Base-by-base conservation (phyloP, 2,329 filamentous ascomycete species). In the Diaporthe humulicola region DNA sequence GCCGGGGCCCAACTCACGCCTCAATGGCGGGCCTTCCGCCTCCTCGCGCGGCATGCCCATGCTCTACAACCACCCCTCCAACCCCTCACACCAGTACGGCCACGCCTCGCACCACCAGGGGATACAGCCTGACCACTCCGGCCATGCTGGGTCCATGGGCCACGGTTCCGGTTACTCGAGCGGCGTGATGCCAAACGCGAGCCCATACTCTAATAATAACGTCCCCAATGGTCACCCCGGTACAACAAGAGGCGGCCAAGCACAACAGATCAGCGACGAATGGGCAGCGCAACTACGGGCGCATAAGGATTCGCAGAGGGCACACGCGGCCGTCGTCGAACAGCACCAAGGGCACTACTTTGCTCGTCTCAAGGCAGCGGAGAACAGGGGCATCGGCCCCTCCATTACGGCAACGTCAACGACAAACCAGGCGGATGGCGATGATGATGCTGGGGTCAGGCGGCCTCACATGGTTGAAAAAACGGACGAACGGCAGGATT, bases 241-340 rank as follows among this genome's bases (percentile, higher is more conserved):
- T 22, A 85, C 85, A 66, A 83, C 87, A 25, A 85, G 90, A 67
- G 86, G 84, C 42, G 86, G 85, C 4, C 90, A 90, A 77, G 83
- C 84, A 36, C 89, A 89, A 73, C 88, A 86, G 73, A 83, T 88
- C 58, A 91, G 85, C 77, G 91, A 93, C 79, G 94, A 98, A 83
- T 98, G 96, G 96, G 92, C 93, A 77, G 93, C 97, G 81, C 97
- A 99, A 85, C 85, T 98, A 77, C 92, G 94, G 76, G 86, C 96
- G 80, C 93, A 93, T 77, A 94, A 96, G 78, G 93, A 95, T 77
- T 91, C 94, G 80, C 94, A 90, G 87, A 92, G 87, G 86, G 92
- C 87, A 84, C 93, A 89, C 89, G 90, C 82, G 86, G 94, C 88
- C 88, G 97, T 92, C 91, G 89, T 87, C 9, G 90, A 92, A 61